These are phyloP conservation scores for Miscanthus sacchariflorus DNA, from an alignment of 202 grass and related monocot species.

Conservation along the genomic window DNA sequence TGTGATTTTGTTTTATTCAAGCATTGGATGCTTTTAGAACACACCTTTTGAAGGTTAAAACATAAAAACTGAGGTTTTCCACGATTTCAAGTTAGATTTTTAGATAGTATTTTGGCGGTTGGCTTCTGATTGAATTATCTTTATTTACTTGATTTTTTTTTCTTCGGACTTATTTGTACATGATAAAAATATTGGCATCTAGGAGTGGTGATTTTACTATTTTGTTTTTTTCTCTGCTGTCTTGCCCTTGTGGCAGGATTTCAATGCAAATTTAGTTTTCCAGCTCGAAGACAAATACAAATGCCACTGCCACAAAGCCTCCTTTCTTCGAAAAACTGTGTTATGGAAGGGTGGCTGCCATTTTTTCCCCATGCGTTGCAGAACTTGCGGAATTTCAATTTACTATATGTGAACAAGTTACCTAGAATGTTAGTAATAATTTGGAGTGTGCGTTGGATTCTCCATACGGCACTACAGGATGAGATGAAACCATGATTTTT, in stretches of 20 bases:
- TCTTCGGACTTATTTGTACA: not conserved
- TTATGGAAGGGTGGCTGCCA: not conserved
- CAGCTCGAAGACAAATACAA: not conserved
- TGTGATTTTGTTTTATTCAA: conserved; percentile 17
- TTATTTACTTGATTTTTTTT: not conserved
- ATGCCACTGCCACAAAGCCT: not conserved
- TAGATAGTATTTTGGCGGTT: not conserved
- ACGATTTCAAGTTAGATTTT: not conserved
- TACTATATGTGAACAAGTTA: not conserved
- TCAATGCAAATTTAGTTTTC: conserved; percentile 29
- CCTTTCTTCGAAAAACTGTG: conserved; percentile 12
- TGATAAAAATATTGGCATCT: not conserved
- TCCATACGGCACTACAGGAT: not conserved
- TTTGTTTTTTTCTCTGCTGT: not conserved
- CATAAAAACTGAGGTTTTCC: not conserved
- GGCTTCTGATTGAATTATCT: not conserved
- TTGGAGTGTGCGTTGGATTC: conserved; percentile 11
- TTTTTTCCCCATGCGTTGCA: not conserved
- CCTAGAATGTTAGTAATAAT: not conserved
- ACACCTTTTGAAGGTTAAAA: not conserved
- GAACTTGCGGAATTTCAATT: not conserved
- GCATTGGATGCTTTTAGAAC: not conserved
- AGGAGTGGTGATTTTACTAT: not conserved
- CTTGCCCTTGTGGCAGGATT: not conserved
- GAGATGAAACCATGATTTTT: conserved; percentile 16